Percentiles rank a stretch among this genome's conserved stretches.
Conservation (phyloP, 805 yeast species). For the Yarrowia sp. region DNA sequence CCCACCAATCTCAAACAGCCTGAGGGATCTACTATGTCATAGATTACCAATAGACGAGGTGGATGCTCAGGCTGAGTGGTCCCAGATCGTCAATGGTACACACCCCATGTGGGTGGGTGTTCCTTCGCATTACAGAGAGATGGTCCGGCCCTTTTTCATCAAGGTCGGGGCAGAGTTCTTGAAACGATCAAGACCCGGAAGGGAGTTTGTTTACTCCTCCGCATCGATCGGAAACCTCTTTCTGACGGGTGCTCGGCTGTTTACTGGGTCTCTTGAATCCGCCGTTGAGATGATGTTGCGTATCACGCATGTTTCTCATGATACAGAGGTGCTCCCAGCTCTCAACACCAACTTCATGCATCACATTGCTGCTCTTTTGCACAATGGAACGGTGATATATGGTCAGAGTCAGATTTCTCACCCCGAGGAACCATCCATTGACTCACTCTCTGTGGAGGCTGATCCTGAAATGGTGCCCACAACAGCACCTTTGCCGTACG, state of each 20-base stretch:
- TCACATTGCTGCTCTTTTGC: constrained; percentile 74
- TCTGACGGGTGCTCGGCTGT: constrained; percentile 73
- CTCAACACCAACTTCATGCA: constrained; percentile 80
- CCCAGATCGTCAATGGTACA: constrained; percentile 68
- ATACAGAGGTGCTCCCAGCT: constrained; percentile 67
- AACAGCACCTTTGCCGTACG: neutral
- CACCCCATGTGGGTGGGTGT: constrained; percentile 65
- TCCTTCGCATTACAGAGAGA: constrained; percentile 58
- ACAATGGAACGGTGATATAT: constrained; percentile 67
- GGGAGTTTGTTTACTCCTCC: constrained; percentile 65
- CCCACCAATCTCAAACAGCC: constrained; percentile 33
- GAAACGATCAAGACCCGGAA: constrained; percentile 57
- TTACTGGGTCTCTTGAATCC: constrained; percentile 79
- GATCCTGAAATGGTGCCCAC: constrained; percentile 3
- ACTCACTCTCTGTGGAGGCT: neutral
- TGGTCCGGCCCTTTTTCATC: constrained; percentile 70
- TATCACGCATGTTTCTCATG: constrained; percentile 55
- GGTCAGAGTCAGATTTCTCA: constrained; percentile 95
- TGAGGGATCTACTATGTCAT: constrained; percentile 43
- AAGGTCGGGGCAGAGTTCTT: constrained; percentile 75
- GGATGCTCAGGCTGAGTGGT: constrained; percentile 71
- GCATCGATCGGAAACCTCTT: constrained; percentile 87
- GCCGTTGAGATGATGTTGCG: constrained; percentile 73
- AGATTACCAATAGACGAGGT: constrained; percentile 49
- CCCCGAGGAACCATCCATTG: constrained; percentile 44